phyloP scores from a whole-genome alignment of 164 flowering plant species.

The Macadamia integrifolia region DNA sequence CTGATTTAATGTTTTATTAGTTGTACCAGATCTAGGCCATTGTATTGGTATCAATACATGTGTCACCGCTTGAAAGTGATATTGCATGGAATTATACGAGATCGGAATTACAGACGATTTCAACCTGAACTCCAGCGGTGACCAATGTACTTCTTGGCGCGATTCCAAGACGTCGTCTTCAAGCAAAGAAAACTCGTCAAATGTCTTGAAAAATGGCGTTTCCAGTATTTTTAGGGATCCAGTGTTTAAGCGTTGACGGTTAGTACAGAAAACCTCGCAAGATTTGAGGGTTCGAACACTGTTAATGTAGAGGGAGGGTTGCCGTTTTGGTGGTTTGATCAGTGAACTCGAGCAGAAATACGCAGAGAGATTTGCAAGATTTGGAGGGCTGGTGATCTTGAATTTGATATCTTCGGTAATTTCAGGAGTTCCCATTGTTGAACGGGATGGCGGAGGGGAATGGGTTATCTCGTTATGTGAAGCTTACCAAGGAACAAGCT shows the following conservation, averaged over 20 bases:
- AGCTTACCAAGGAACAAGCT: conserved; percentile 53
- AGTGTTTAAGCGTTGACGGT: background rate
- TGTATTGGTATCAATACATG: no score
- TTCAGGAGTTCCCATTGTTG: conserved; percentile 4
- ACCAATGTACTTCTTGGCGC: no score
- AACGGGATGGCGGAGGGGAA: conserved; percentile 46
- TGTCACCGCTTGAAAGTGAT: no score
- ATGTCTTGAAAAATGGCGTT: background rate
- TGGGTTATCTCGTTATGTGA: conserved; percentile 47
- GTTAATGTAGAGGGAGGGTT: background rate
- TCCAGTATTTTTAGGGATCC: background rate
- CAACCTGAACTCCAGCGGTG: no score
- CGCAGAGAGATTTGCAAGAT: background rate
- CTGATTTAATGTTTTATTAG: no score
- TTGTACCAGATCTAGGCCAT: no score
- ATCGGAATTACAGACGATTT: no score
- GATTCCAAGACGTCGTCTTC: no score
- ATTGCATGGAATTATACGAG: no score
- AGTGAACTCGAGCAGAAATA: background rate
- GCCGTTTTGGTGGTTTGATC: background rate
- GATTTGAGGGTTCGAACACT: background rate
- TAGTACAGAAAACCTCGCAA: background rate
- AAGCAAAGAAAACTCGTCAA: no score
- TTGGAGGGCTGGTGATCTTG: background rate
- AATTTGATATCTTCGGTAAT: background rate